Evolutionary conservation across 2,329 filamentous ascomycete genomes (phyloP).

Genomic region (Samsoniella hepiali): DNA sequence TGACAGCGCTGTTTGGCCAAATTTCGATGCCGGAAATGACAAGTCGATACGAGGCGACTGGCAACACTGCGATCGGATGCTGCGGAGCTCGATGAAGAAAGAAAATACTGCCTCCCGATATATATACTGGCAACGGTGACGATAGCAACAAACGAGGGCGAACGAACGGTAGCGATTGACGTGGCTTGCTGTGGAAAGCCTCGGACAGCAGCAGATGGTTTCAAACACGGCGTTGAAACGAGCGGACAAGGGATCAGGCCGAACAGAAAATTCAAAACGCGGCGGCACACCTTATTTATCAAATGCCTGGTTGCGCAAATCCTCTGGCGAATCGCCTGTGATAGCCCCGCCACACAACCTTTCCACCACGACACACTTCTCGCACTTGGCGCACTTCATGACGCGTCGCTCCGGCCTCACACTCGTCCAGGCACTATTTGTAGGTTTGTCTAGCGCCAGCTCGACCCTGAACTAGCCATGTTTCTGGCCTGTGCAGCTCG

Average conservation of each 20-base stretch:
- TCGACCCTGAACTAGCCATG: background rate
- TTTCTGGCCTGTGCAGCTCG: constrained; percentile 7
- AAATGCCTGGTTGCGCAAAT: constrained; percentile 11
- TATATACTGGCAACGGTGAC: background rate
- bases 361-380: constrained; percentile 10
- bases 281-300: constrained; percentile 13
- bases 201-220: background rate
- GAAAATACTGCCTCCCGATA: background rate
- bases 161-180: constrained; percentile 2
- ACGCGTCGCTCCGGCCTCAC: constrained; percentile 13
- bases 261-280: background rate
- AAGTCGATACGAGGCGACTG: constrained; percentile 2
- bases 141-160: background rate
- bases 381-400: constrained; percentile 17
- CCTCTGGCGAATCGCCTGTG: constrained; percentile 2
- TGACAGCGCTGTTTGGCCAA: background rate
- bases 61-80: background rate
- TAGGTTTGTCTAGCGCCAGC: constrained; percentile 16
- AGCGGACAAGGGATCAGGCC: background rate
- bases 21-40: constrained; percentile 12
- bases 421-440: background rate
- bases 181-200: background rate
- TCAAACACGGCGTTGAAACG: constrained; percentile 10
- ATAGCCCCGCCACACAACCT: constrained; percentile 17
- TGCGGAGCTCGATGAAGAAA: background rate